Base-by-base conservation (phyloP, 352 stramenopile species). In the Phytophthora multivora region DNA sequence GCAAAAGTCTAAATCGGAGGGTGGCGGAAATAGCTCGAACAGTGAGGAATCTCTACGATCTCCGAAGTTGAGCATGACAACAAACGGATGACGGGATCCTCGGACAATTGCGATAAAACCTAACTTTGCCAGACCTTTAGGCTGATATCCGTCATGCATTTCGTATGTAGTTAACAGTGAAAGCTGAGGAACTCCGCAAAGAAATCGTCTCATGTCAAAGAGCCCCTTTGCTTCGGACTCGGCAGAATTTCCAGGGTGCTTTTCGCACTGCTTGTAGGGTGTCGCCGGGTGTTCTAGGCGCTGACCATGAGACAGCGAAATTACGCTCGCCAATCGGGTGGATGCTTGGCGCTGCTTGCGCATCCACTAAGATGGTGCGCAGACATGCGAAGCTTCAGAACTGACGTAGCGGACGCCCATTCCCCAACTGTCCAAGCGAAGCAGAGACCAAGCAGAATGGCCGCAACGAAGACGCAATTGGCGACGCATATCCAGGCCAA, bases 351-450 rank as follows among this genome's bases (percentile, higher is more conserved):
- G 5, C 26, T 50, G 51, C 46, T 63, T 57, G 55, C 36, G 26
- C 55, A 64, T 56, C 33, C 55, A 59, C 16, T 40, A 26, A 23
- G 51, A 51, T 33, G 28, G 55, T 52, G 57, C 55, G 51, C 56
- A 64, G 59, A 57, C 59, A 51, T 59, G 59, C 50, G 50, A 60
- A 30, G 30, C 19, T 18, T 30, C 45, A 36, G 28, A 33, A 18
- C 23, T 58, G 54, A 65, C 46, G 31, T 51, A 56, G 33, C 15
- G n/a, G n/a, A 26, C 5, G 8, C 13, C 51, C 61, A 69, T 64
- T 63, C 48, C 39, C 53, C 46, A 59, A 64, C 4, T 40, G 12
- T 21, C 50, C 25, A 35, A 23, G 21, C 21, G 21, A 23, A 12
- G 7, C 35, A 46, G 19, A 54, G 46, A 52, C 18, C 30, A 35